Evolutionary conservation across 2,329 filamentous ascomycete species (phyloP).

Genomic region (Claviceps capensis): DNA sequence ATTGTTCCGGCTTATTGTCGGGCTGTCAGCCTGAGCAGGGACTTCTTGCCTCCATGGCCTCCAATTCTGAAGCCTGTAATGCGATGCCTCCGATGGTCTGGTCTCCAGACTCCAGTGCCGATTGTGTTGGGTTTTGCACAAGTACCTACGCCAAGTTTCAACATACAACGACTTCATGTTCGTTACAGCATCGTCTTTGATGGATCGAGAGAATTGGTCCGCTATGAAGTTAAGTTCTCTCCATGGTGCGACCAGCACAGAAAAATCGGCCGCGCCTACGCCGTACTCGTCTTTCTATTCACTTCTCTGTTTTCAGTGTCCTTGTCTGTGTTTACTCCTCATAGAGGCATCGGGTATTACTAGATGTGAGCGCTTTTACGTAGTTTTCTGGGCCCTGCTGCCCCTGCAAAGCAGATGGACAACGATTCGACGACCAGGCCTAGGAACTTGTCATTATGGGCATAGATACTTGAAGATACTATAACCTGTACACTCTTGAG

Average conservation of each 20-base stretch:
- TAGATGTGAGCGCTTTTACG: too few species aligned
- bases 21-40: too few species aligned
- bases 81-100: too few species aligned
- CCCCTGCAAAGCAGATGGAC: too few species aligned
- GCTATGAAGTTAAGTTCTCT: neutral
- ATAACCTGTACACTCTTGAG: too few species aligned
- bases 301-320: neutral
- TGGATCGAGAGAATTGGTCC: neutral
- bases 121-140: too few species aligned
- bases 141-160: too few species aligned
- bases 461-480: neutral
- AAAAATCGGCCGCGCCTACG: neutral
- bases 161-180: too few species aligned
- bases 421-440: too few species aligned
- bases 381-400: too few species aligned
- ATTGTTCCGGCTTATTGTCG: constrained; percentile 5
- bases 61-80: neutral
- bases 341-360: neutral
- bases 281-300: neutral
- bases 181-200: neutral
- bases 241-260: neutral
- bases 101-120: too few species aligned
- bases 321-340: neutral
- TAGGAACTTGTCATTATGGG: neutral
- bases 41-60: neutral